A percentile compares a stretch with the other conserved stretches of the same genome.
phyloP scores from a whole-genome alignment of 495 filamentous ascomycete genomes.

The Alectoria sarmentosa region DNA sequence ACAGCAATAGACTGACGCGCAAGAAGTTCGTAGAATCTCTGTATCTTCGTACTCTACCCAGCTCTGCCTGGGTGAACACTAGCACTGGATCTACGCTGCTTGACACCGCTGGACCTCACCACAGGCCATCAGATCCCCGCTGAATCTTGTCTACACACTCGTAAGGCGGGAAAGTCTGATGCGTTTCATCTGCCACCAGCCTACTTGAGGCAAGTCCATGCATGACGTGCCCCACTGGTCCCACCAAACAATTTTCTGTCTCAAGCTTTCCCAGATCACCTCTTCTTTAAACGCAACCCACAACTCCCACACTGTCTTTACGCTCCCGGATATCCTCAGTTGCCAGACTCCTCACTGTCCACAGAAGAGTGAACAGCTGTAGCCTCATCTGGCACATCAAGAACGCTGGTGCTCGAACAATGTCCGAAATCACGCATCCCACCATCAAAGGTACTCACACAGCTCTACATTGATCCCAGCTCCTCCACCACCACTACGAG shows the following conservation, averaged over 20 bases:
- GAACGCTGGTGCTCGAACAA: conserved; percentile 20
- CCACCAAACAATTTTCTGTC: neutral
- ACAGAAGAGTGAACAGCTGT: neutral
- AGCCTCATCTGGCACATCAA: neutral
- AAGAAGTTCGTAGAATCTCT: too few relatives aligned
- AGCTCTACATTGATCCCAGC: neutral
- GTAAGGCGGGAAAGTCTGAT: neutral
- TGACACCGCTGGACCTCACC: too few relatives aligned
- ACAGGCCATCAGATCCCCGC: neutral
- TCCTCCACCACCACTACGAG: neutral
- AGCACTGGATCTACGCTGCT: neutral
- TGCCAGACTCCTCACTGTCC: neutral
- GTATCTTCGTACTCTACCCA: too few relatives aligned
- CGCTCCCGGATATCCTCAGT: neutral
- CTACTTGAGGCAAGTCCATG: conserved; percentile 13
- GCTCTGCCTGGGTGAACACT: neutral
- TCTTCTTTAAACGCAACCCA: neutral
- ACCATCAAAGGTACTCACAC: conserved; percentile 48
- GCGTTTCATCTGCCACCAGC: conserved; percentile 6
- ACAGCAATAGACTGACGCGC: too few relatives aligned
- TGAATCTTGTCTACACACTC: neutral
- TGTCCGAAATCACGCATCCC: conserved; percentile 53
- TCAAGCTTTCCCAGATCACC: neutral
- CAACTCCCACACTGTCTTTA: neutral
- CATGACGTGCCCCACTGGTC: neutral